phyloP scores from a whole-genome alignment of 345 rosid genomes.

The Rhodamnia rubescens region DNA sequence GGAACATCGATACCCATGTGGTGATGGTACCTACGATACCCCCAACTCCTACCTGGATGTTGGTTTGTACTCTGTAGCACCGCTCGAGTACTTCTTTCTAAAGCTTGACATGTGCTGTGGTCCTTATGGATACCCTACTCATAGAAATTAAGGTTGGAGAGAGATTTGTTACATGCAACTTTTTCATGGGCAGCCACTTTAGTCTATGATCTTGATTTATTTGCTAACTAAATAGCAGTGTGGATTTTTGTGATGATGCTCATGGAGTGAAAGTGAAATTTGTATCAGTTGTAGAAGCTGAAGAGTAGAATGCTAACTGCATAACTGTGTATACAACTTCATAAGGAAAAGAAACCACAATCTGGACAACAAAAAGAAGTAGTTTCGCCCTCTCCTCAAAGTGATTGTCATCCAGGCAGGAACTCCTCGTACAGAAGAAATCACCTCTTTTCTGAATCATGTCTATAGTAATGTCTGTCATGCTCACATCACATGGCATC shows the following conservation, averaged over 20 bases:
- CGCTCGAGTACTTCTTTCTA: background rate
- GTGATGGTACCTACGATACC: background rate
- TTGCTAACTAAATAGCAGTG: too few species aligned
- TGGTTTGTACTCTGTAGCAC: background rate
- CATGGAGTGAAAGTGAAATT: background rate
- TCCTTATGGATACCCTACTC: too few species aligned
- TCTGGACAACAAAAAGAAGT: background rate
- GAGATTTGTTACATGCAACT: too few species aligned
- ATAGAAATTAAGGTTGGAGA: too few species aligned
- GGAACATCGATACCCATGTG: background rate
- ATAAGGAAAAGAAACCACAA: background rate
- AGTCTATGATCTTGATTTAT: too few species aligned
- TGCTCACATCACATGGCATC: conserved; percentile 45
- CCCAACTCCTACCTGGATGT: background rate
- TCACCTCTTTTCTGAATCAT: background rate
- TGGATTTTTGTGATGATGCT: too few species aligned
- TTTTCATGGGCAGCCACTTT: too few species aligned
- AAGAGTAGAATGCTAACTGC: background rate
- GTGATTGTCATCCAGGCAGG: background rate
- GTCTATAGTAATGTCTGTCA: background rate
- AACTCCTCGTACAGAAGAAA: background rate
- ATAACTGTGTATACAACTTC: background rate
- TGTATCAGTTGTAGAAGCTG: background rate
- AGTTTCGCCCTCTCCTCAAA: background rate
- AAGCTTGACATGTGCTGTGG: background rate